Percentiles rank a stretch among this genome's conserved stretches.
Conservation (phyloP, 2,329 filamentous ascomycete species). For the Pseudogymnoascus sp. region DNA sequence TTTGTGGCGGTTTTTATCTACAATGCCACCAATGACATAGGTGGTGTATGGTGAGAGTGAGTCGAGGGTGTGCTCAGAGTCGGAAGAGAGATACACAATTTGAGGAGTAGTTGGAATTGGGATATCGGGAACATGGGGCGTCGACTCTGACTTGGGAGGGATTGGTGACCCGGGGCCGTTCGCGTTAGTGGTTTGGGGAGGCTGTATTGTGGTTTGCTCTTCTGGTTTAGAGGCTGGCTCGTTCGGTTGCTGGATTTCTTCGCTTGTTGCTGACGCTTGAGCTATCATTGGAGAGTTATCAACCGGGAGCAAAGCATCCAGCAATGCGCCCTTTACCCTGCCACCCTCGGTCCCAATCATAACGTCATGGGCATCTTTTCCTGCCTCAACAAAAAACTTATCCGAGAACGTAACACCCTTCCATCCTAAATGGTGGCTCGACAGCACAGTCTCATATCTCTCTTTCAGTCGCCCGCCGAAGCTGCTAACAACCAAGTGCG, state of each 20-base stretch:
- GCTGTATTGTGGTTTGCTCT: background rate
- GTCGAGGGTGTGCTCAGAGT: conserved; percentile 78
- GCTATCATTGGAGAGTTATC: background rate
- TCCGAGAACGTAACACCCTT: conserved; percentile 66
- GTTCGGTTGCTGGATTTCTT: conserved; percentile 21
- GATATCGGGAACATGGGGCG: background rate
- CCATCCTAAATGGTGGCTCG: conserved; percentile 68
- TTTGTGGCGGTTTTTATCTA: conserved; percentile 95
- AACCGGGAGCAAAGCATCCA: background rate
- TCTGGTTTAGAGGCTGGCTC: background rate
- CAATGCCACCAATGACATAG: conserved; percentile 88
- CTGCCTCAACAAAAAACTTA: conserved; percentile 64
- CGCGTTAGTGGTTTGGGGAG: background rate
- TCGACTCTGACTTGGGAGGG: background rate
- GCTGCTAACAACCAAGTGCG: conserved; percentile 68
- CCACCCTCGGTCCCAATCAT: conserved; percentile 56
- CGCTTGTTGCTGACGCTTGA: conserved; percentile 21
- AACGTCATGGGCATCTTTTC: conserved; percentile 52
- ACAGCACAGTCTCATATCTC: conserved; percentile 70
- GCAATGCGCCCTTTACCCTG: conserved; percentile 42
- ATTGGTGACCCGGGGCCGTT: background rate
- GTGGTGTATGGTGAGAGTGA: conserved; percentile 78
- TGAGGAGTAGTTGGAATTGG: conserved; percentile 36
- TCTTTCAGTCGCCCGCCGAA: conserved; percentile 69
- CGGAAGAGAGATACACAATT: conserved; percentile 82